Conservation (phyloP, 2,329 filamentous ascomycete genomes). For the Trichoderma atroviride region DNA sequence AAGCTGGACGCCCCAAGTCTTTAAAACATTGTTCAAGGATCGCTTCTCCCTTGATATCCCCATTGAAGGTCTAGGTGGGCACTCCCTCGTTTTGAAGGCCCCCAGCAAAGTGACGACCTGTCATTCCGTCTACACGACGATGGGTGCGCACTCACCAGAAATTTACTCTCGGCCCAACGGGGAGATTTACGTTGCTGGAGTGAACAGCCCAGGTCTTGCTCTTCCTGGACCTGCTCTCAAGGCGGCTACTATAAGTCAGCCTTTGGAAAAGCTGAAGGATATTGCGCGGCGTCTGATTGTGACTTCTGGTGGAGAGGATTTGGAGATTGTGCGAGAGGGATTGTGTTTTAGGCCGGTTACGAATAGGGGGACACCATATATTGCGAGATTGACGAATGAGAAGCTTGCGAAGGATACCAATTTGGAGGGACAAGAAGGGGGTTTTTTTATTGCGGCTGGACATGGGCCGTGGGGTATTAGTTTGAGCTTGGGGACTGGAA, state of each 20-base stretch:
- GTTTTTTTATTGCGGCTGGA: conserved; percentile 71
- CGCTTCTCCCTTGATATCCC: conserved; percentile 54
- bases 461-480: conserved; percentile 78
- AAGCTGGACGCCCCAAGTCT: conserved; percentile 71
- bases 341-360: conserved; percentile 76
- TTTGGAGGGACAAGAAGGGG: conserved; percentile 53
- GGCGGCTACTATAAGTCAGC: conserved; percentile 28
- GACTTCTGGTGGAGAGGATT: conserved; percentile 44
- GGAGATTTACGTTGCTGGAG: conserved; percentile 72
- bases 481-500: conserved; percentile 67
- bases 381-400: conserved; percentile 59
- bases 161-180: conserved; percentile 68
- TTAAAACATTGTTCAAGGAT: conserved; percentile 63
- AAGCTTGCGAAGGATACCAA: conserved; percentile 54
- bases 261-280: conserved; percentile 53
- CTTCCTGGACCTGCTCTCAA: conserved; percentile 53
- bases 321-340: conserved; percentile 65
- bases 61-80: conserved; percentile 61
- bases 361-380: conserved; percentile 62
- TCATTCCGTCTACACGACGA: conserved; percentile 70
- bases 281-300: conserved; percentile 54
- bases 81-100: conserved; percentile 69
- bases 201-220: conserved; percentile 64
- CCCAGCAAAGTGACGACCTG: conserved; percentile 56
- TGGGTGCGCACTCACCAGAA: conserved; percentile 67